Evolutionary conservation across 345 rosid species (phyloP).

Genomic region (Zanthoxylum bungeanum): DNA sequence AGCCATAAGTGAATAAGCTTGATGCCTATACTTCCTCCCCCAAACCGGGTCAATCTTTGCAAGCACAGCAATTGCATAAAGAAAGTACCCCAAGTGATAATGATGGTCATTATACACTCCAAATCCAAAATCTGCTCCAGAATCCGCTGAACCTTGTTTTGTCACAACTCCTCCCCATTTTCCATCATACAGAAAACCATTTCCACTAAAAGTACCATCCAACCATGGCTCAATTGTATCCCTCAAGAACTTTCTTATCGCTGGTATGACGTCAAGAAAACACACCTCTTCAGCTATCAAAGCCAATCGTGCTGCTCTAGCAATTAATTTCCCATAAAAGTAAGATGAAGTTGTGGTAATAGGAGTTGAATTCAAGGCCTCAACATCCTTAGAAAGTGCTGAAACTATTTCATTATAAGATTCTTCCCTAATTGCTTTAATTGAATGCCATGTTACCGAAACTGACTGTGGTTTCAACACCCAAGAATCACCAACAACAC

Average conservation of each 20-base stretch:
- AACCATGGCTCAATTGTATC: slow-evolving; percentile 85
- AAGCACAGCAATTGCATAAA: slow-evolving; percentile 83
- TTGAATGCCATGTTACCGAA: slow-evolving; percentile 87
- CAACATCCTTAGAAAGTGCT: slow-evolving; percentile 70
- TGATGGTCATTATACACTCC: slow-evolving; percentile 82
- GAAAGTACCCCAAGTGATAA: slow-evolving; percentile 85
- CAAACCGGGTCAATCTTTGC: slow-evolving; percentile 78
- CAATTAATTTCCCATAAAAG: slow-evolving; percentile 74
- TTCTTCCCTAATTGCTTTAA: slow-evolving; percentile 57
- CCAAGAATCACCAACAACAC: slow-evolving; percentile 86
- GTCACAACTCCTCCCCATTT: slow-evolving; percentile 91
- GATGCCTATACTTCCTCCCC: slow-evolving; percentile 80
- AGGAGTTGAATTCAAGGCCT: slow-evolving; percentile 45
- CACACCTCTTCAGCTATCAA: slow-evolving; percentile 83
- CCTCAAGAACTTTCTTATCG: slow-evolving; percentile 59
- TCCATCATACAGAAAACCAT: slow-evolving; percentile 74
- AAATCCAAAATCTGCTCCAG: slow-evolving; percentile 84
- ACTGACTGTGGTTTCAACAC: slow-evolving; percentile 51
- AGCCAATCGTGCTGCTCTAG: slow-evolving; percentile 87
- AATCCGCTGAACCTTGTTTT: slow-evolving; percentile 56
- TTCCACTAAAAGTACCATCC: slow-evolving; percentile 65
- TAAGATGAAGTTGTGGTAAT: slow-evolving; percentile 60
- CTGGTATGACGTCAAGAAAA: slow-evolving; percentile 61
- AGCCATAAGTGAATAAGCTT: slow-evolving; percentile 77
- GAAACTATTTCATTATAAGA: slow-evolving; percentile 48